A percentile compares a stretch with the other conserved stretches of the same genome.
Evolutionary conservation across 345 rosid species (phyloP).

Genomic region (Pistacia vera): DNA sequence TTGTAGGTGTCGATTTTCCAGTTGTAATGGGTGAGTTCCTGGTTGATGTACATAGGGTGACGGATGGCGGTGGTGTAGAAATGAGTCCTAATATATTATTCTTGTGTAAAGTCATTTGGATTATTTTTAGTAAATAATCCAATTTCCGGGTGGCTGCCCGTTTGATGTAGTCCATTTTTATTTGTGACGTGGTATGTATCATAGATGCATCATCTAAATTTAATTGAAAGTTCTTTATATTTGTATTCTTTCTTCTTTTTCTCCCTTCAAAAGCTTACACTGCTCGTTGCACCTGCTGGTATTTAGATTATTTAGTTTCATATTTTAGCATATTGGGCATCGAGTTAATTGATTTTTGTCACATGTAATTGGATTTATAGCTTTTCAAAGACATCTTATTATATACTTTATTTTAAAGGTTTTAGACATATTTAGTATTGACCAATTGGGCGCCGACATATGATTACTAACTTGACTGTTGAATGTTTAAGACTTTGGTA

Average conservation of each 20-base stretch:
- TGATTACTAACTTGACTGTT: too few relatives aligned
- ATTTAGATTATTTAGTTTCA: not conserved
- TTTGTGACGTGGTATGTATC: slow-evolving; percentile 3
- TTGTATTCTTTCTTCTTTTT: not conserved
- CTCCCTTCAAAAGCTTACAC: not conserved
- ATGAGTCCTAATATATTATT: not conserved
- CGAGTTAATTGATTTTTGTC: too few relatives aligned
- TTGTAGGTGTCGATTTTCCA: slow-evolving; percentile 33
- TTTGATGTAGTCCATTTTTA: slow-evolving; percentile 9
- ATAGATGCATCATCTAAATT: not conserved
- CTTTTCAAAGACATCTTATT: too few relatives aligned
- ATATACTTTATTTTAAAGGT: too few relatives aligned
- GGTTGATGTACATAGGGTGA: slow-evolving; percentile 28
- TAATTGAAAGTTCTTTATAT: not conserved
- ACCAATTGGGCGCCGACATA: too few relatives aligned
- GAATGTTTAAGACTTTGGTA: too few relatives aligned
- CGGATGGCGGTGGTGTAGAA: slow-evolving; percentile 27
- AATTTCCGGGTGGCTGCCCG: not conserved
- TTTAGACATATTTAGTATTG: too few relatives aligned
- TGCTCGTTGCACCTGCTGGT: not conserved
- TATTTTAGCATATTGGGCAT: not conserved
- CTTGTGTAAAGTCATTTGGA: slow-evolving; percentile 9
- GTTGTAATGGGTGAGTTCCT: not conserved
- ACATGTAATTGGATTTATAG: too few relatives aligned
- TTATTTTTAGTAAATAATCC: slow-evolving; percentile 2